A percentile compares a stretch with the other conserved stretches of the same genome.
phyloP scores from a whole-genome alignment of 1,284 basidiomycete genomes.

The Phellinidium pouzarii region DNA sequence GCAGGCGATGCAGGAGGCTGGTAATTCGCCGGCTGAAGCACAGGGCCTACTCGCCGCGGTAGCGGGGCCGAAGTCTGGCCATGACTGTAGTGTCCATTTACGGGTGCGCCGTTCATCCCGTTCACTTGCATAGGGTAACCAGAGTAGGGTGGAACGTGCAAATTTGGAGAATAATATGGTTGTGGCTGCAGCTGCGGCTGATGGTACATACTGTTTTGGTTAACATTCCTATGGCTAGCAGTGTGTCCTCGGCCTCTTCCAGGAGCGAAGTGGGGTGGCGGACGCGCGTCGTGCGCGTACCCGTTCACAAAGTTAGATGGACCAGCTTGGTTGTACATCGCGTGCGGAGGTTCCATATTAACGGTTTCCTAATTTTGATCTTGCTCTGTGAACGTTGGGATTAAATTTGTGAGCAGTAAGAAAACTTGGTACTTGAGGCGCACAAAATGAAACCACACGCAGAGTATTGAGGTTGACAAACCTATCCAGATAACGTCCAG shows the following conservation, averaged over 20 bases:
- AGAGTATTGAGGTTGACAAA: no score
- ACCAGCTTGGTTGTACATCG: conserved; percentile 13
- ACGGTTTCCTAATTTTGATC: not conserved
- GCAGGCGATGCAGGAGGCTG: conserved; percentile 11
- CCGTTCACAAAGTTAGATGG: conserved; percentile 11
- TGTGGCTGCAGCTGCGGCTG: conserved; percentile 12
- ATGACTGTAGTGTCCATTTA: conserved; percentile 11
- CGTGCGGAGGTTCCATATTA: conserved; percentile 9
- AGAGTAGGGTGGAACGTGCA: conserved; percentile 1
- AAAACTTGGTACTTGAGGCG: not conserved
- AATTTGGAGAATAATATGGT: conserved; percentile 7
- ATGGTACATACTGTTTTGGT: conserved; percentile 4
- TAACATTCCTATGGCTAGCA: conserved; percentile 4
- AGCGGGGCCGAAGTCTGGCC: not conserved
- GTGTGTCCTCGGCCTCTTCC: conserved; percentile 13
- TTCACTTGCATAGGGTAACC: conserved; percentile 10
- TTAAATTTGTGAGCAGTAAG: not conserved
- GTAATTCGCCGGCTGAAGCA: conserved; percentile 5
- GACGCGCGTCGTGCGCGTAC: conserved; percentile 11
- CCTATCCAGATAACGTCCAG: no score
- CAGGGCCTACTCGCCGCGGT: conserved; percentile 3
- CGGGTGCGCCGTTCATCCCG: not conserved
- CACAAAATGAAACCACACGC: no score
- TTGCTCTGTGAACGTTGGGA: no score
- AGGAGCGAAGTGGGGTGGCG: conserved; percentile 6